Evolutionary conservation across 371 early-diverging fungal species (phyloP).

Genomic region (Rhizopus microsporus): DNA sequence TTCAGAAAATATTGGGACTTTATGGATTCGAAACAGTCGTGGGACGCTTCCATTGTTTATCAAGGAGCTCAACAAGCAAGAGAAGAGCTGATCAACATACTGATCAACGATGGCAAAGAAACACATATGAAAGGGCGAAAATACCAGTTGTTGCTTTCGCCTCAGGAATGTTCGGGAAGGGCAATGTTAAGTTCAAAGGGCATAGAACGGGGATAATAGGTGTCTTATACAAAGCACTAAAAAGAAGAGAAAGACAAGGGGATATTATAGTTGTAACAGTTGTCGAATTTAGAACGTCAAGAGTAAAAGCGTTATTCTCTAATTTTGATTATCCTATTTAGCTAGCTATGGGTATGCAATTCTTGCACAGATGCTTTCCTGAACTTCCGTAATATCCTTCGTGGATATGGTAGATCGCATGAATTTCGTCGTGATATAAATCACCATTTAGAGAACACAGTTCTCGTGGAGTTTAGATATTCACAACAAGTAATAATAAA

Average conservation of each 20-base stretch:
- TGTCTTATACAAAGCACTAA: no score
- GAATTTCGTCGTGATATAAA: neutral
- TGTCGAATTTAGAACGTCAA: neutral
- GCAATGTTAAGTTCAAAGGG: neutral
- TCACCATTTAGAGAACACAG: no score
- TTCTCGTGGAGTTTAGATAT: neutral
- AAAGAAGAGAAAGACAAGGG: no score
- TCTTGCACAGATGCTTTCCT: no score
- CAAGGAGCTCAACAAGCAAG: constrained; percentile 3
- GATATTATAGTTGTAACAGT: no score
- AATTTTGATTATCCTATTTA: neutral
- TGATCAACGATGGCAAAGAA: constrained; percentile 2
- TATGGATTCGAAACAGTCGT: neutral
- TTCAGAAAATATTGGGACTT: neutral
- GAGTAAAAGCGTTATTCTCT: neutral
- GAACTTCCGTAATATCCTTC: neutral
- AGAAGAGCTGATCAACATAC: neutral
- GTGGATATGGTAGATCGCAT: neutral
- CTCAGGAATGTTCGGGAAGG: constrained; percentile 5
- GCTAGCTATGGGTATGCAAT: no score
- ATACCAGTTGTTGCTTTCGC: constrained; percentile 2
- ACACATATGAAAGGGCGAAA: neutral
- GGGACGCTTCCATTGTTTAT: neutral
- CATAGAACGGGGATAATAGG: no score
- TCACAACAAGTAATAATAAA: neutral